phyloP scores from a whole-genome alignment of 2,329 filamentous ascomycete genomes.

The Gnomoniopsis smithogilvyi region DNA sequence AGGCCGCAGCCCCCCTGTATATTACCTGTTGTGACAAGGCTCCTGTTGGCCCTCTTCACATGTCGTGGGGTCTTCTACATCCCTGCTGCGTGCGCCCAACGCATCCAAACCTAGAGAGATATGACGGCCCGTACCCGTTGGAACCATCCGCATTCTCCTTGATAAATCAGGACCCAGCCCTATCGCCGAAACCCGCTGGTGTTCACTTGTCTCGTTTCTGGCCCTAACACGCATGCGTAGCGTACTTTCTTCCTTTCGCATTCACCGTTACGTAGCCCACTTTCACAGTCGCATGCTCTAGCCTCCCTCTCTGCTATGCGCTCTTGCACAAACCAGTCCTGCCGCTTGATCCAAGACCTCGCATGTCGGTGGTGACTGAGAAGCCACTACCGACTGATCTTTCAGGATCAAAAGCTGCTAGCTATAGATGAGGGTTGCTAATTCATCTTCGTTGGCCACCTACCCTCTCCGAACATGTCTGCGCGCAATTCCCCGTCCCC shows the following conservation, averaged over 20 bases:
- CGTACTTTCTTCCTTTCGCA: background rate
- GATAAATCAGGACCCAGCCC: constrained; percentile 9
- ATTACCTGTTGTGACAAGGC: constrained; percentile 6
- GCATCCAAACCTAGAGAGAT: background rate
- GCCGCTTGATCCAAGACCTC: background rate
- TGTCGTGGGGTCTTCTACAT: constrained; percentile 10
- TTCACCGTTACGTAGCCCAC: background rate
- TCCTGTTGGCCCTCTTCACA: constrained; percentile 3
- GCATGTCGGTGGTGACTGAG: background rate
- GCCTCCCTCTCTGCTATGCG: background rate
- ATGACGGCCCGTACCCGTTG: constrained; percentile 11
- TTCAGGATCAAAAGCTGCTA: background rate
- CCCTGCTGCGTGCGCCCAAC: constrained; percentile 1
- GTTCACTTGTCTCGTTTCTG: background rate
- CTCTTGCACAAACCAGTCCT: background rate
- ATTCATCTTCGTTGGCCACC: background rate
- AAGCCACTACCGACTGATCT: background rate
- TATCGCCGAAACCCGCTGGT: background rate
- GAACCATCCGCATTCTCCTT: constrained; percentile 2
- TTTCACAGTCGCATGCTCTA: background rate
- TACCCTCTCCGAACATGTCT: constrained; percentile 23
- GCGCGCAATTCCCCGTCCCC: constrained; percentile 29
- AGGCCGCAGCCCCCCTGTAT: background rate
- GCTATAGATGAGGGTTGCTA: background rate
- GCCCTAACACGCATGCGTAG: background rate